Conservation (phyloP, 768 basidiomycete genomes). For the Termitomyces bulborhizus region DNA sequence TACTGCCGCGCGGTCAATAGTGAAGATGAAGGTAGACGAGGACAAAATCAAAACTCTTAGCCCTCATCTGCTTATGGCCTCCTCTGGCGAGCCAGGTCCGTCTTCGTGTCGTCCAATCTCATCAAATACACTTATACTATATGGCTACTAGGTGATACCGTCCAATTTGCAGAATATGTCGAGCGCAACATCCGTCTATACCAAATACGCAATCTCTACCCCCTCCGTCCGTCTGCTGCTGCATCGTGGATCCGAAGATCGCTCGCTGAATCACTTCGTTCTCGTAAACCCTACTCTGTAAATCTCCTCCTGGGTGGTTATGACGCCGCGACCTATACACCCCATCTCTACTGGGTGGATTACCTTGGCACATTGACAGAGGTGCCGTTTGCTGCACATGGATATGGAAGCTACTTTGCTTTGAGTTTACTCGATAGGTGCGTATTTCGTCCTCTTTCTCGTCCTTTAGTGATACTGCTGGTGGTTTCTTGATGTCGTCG, state of each 20-base stretch:
- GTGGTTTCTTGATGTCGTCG: background rate
- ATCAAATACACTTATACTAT: background rate
- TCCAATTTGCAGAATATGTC: slow-evolving; percentile 94
- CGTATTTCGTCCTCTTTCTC: slow-evolving; percentile 14
- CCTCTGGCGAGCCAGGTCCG: slow-evolving; percentile 88
- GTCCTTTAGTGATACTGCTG: background rate
- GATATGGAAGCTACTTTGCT: slow-evolving; percentile 91
- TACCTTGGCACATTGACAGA: slow-evolving; percentile 86
- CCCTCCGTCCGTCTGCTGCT: slow-evolving; percentile 85
- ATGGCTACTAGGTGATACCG: slow-evolving; percentile 70
- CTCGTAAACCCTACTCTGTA: slow-evolving; percentile 82
- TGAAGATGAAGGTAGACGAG: slow-evolving; percentile 96
- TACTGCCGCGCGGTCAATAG: slow-evolving; percentile 83
- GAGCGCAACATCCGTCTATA: slow-evolving; percentile 95
- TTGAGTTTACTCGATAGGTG: slow-evolving; percentile 89
- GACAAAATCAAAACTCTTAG: slow-evolving; percentile 94
- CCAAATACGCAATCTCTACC: slow-evolving; percentile 89
- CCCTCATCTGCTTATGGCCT: slow-evolving; percentile 91
- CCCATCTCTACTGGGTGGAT: slow-evolving; percentile 93
- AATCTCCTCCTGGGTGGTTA: slow-evolving; percentile 92
- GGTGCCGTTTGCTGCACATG: slow-evolving; percentile 93
- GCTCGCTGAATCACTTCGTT: slow-evolving; percentile 85
- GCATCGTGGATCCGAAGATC: slow-evolving; percentile 93
- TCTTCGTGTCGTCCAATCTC: background rate
- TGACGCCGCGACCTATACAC: slow-evolving; percentile 67